Percentiles rank a stretch among this genome's conserved stretches.
phyloP scores from a whole-genome alignment of 2,329 filamentous ascomycete genomes.

The Exophiala oligosperma region DNA sequence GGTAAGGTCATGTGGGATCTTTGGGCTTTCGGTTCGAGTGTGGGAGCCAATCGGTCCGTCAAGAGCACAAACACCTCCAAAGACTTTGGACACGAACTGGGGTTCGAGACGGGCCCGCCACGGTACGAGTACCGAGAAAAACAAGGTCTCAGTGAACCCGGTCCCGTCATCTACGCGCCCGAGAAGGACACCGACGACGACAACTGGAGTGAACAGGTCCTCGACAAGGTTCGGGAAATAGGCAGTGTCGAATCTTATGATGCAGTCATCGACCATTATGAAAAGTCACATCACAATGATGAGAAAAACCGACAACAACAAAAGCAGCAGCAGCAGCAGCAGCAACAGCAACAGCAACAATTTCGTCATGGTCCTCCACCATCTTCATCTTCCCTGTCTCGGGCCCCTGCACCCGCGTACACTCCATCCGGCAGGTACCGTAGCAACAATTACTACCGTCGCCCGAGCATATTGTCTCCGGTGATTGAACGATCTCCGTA shows the following conservation, averaged over 20 bases:
- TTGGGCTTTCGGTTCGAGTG: conserved; percentile 10
- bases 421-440: neutral
- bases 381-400: neutral
- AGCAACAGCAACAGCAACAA: no score
- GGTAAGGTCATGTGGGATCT: conserved; percentile 20
- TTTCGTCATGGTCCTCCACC: no score
- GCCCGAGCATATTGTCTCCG: neutral
- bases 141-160: conserved; percentile 1
- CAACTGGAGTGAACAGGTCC: conserved; percentile 2
- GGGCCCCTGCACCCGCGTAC: neutral
- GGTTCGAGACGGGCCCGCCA: conserved; percentile 1
- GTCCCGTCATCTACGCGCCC: neutral
- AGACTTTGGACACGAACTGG: conserved; percentile 19
- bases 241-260: conserved; percentile 8
- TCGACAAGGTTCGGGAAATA: neutral
- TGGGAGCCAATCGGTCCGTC: neutral
- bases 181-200: conserved; percentile 8
- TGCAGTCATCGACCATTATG: neutral
- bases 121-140: conserved; percentile 5
- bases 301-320: neutral
- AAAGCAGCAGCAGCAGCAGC: no score
- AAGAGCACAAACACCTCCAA: neutral
- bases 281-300: neutral
- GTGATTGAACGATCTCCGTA: neutral
- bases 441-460: neutral